phyloP scores from a whole-genome alignment of 1,284 basidiomycete genomes.

The Tilletia setariae region DNA sequence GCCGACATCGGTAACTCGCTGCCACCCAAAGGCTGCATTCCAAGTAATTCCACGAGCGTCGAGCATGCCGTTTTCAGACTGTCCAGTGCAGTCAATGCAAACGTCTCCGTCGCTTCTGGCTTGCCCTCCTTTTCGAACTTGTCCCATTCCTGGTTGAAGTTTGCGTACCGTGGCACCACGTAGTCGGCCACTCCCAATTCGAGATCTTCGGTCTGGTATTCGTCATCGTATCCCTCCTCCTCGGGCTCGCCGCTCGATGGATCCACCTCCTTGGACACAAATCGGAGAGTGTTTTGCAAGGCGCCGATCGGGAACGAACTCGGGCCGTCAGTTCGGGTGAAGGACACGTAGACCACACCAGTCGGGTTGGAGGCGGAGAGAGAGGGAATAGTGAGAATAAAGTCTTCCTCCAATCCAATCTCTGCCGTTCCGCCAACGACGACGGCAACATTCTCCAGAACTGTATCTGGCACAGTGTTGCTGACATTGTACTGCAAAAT shows the following conservation, averaged over 20 bases:
- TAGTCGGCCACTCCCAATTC: slow-evolving; percentile 89
- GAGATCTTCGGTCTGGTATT: slow-evolving; percentile 94
- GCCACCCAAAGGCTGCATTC: slow-evolving; percentile 87
- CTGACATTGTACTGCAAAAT: slow-evolving; percentile 87
- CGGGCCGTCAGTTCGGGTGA: slow-evolving; percentile 71
- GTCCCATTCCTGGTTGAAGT: slow-evolving; percentile 93
- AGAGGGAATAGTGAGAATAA: slow-evolving; percentile 79
- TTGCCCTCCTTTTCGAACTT: slow-evolving; percentile 71
- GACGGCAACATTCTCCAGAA: slow-evolving; percentile 76
- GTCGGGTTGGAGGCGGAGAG: slow-evolving; percentile 65
- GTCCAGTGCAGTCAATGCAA: slow-evolving; percentile 86
- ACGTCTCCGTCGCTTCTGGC: slow-evolving; percentile 75
- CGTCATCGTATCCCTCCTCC: slow-evolving; percentile 96
- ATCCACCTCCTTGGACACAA: slow-evolving; percentile 95
- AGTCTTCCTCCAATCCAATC: slow-evolving; percentile 80
- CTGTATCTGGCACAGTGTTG: slow-evolving; percentile 97
- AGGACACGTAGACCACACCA: slow-evolving; percentile 86
- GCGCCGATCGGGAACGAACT: slow-evolving; percentile 75
- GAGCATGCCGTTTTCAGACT: slow-evolving; percentile 90
- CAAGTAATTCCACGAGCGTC: slow-evolving; percentile 86
- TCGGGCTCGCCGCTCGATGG: slow-evolving; percentile 94
- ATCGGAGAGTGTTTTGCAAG: slow-evolving; percentile 92
- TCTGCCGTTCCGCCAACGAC: slow-evolving; percentile 86
- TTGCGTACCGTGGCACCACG: slow-evolving; percentile 84
- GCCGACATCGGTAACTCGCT: slow-evolving; percentile 61